Evolutionary conservation across 2,329 filamentous ascomycete species (phyloP).

Genomic region (Arthrinium puccinioides): DNA sequence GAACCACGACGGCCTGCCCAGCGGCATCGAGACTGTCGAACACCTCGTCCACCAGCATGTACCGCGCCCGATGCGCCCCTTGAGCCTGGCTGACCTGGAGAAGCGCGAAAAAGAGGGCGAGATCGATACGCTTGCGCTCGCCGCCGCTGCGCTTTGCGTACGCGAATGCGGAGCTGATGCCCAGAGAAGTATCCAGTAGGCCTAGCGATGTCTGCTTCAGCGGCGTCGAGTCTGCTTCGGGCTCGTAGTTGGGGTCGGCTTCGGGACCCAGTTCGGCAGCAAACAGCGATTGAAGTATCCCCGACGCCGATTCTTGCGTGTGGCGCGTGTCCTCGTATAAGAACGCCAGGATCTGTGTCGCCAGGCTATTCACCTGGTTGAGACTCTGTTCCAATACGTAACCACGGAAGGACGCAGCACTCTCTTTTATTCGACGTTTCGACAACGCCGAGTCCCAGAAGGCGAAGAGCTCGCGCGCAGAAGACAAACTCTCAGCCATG

Average conservation of each 20-base stretch:
- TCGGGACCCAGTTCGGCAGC: background rate
- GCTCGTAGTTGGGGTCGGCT: background rate
- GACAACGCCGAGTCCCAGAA: slow-evolving; percentile 20
- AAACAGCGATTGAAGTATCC: slow-evolving; percentile 1
- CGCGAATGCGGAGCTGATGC: slow-evolving; percentile 13
- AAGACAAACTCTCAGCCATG: background rate
- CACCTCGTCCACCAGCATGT: slow-evolving; percentile 26
- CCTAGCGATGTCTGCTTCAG: background rate
- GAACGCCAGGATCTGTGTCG: slow-evolving; percentile 17
- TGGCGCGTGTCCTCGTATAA: slow-evolving; percentile 19
- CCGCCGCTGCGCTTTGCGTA: slow-evolving; percentile 26
- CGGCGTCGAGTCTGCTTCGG: background rate
- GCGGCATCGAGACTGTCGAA: slow-evolving; percentile 23
- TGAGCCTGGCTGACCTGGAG: slow-evolving; percentile 18
- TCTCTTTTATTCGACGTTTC: slow-evolving; percentile 9
- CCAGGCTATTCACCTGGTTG: slow-evolving; percentile 19
- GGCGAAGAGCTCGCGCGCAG: slow-evolving; percentile 13
- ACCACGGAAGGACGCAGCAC: slow-evolving; percentile 14
- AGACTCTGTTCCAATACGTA: slow-evolving; percentile 18
- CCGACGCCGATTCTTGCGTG: background rate
- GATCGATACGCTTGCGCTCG: slow-evolving; percentile 27
- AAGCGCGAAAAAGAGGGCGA: slow-evolving; percentile 26
- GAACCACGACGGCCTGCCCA: slow-evolving; percentile 19
- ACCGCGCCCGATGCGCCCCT: slow-evolving; percentile 21
- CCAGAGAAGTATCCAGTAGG: slow-evolving; percentile 16